These are phyloP conservation scores for Colletotrichum camelliae DNA, from an alignment of 2,329 filamentous ascomycete genomes.

Conservation along the genomic window DNA sequence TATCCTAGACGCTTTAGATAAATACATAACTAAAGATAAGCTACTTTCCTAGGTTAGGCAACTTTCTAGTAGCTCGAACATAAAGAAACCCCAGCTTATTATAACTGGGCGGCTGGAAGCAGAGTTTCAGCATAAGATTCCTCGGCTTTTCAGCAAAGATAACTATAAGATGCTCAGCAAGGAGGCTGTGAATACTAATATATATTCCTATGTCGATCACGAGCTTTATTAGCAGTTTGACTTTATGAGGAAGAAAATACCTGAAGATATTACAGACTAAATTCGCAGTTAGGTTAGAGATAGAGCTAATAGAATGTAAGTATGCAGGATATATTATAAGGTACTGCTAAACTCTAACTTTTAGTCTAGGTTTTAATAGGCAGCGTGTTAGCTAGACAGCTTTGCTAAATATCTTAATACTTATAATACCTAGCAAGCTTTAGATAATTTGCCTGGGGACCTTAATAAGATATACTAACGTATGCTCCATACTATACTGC, in stretches of 20 bases:
- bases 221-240: neutral
- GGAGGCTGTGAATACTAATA: neutral
- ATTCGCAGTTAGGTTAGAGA: neutral
- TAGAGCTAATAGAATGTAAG: neutral
- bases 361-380: neutral
- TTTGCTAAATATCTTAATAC: neutral
- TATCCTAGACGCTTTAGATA: too few relatives aligned
- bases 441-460: neutral
- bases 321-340: neutral
- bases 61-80: too few relatives aligned
- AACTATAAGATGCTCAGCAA: neutral
- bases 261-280: too few relatives aligned
- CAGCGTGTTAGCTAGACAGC: neutral
- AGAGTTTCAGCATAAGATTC: neutral
- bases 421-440: neutral
- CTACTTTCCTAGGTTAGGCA: too few relatives aligned
- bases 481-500: constrained; percentile 18
- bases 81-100: too few relatives aligned
- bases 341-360: neutral
- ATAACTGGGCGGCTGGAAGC: too few relatives aligned
- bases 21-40: too few relatives aligned
- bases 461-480: neutral
- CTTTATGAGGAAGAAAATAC: neutral
- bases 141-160: neutral
- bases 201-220: neutral